phyloP scores from a whole-genome alignment of 345 rosid genomes.

The Citrus maxima region DNA sequence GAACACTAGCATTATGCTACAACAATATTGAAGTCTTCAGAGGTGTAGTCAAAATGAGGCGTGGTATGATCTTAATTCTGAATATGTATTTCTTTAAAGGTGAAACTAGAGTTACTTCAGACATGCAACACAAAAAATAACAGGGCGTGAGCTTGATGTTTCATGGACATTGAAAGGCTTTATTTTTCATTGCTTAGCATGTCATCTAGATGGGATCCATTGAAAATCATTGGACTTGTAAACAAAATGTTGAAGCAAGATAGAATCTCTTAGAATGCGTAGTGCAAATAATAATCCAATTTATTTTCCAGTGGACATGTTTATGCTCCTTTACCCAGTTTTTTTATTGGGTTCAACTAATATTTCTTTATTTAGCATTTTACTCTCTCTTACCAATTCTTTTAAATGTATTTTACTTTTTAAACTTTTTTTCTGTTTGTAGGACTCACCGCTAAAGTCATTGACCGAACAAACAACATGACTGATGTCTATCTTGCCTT shows the following conservation, averaged over 20 bases:
- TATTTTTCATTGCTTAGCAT: background rate
- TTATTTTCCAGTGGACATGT: background rate
- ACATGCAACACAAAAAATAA: background rate
- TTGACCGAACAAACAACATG: conserved; percentile 77
- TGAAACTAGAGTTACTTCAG: background rate
- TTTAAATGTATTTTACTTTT: background rate
- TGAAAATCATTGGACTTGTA: background rate
- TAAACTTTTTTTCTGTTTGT: conserved; percentile 8
- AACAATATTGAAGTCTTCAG: conserved; percentile 88
- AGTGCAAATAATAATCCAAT: background rate
- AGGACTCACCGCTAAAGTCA: conserved; percentile 93
- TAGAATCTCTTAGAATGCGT: background rate
- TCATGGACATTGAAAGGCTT: background rate
- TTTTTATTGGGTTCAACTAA: background rate
- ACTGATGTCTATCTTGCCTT: conserved; percentile 90
- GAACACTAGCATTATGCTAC: conserved; percentile 89
- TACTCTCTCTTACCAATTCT: background rate
- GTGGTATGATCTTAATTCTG: conserved; percentile 55
- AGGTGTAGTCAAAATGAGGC: conserved; percentile 95
- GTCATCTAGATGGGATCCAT: background rate
- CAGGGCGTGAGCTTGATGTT: background rate
- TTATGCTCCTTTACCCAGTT: background rate
- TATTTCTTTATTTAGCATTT: background rate
- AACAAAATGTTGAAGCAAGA: background rate
- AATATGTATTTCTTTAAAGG: background rate